These are phyloP conservation scores for Dimocarpus longan DNA, from an alignment of 345 rosid genomes.

Conservation along the genomic window DNA sequence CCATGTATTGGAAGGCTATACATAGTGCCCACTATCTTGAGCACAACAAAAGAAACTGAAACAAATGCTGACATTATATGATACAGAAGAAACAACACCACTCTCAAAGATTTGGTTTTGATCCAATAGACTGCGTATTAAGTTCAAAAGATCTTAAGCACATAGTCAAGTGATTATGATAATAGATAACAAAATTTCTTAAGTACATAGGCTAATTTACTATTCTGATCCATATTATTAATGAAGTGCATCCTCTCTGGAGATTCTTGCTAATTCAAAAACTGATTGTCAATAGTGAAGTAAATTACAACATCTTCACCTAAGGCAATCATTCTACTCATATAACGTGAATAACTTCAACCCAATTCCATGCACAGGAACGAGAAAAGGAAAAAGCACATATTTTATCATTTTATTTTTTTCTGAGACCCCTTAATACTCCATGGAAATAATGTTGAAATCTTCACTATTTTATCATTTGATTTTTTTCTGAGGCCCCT, in stretches of 20 bases:
- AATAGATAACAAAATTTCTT: background rate
- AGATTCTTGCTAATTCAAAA: background rate
- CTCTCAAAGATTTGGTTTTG: background rate
- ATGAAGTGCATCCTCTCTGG: background rate
- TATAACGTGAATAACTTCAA: background rate
- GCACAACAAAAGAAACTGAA: too few relatives aligned
- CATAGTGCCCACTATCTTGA: background rate
- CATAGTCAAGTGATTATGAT: background rate
- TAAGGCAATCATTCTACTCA: background rate
- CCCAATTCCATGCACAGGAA: background rate
- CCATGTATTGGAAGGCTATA: background rate
- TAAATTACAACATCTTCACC: background rate
- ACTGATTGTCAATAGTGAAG: background rate
- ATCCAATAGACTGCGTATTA: background rate
- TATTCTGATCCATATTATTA: background rate
- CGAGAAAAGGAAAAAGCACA: background rate
- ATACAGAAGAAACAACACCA: constrained; percentile 10
- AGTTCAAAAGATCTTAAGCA: background rate
- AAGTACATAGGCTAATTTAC: background rate
- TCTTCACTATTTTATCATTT: background rate
- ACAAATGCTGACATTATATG: background rate
- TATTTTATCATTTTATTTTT: background rate
- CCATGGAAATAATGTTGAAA: background rate
- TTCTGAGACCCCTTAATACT: background rate
- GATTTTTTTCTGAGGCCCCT: background rate